phyloP scores from a whole-genome alignment of 805 yeast genomes.

The Saturnispora kantuleensis region DNA sequence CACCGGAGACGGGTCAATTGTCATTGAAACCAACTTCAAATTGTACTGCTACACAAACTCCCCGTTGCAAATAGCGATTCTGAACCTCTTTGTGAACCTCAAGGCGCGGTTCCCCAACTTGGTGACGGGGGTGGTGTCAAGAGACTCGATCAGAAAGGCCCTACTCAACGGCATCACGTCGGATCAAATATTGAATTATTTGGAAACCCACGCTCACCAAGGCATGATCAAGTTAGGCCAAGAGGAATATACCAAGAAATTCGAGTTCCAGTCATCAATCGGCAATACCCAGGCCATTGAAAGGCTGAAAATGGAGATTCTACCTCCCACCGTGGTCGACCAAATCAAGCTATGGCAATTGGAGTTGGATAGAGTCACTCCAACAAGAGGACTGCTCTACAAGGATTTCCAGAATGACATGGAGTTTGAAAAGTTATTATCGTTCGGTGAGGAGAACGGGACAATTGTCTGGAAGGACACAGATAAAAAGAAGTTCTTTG shows the following conservation, averaged over 20 bases:
- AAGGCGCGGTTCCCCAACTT: conserved; percentile 80
- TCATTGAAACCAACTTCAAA: conserved; percentile 89
- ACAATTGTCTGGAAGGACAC: conserved; percentile 83
- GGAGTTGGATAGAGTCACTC: conserved; percentile 84
- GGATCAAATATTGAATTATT: conserved; percentile 82
- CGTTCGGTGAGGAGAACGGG: conserved; percentile 85
- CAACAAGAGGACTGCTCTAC: conserved; percentile 79
- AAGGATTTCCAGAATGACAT: conserved; percentile 71
- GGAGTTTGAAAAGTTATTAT: conserved; percentile 63
- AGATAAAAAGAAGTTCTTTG: conserved; percentile 63
- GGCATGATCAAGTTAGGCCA: conserved; percentile 75
- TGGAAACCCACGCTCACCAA: conserved; percentile 89
- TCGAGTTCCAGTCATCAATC: conserved; percentile 49
- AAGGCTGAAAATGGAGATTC: conserved; percentile 46
- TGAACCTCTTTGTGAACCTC: conserved; percentile 79
- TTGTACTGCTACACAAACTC: conserved; percentile 88
- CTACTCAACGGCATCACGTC: conserved; percentile 84
- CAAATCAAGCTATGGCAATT: conserved; percentile 95
- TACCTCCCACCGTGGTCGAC: conserved; percentile 95
- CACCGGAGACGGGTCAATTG: conserved; percentile 51
- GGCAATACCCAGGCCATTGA: conserved; percentile 28
- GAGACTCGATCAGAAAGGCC: conserved; percentile 85
- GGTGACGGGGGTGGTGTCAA: conserved; percentile 87
- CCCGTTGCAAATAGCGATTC: conserved; percentile 87
- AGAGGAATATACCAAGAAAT: conserved; percentile 53